phyloP scores from a whole-genome alignment of 163 green algal species.

The Trebouxiophyceae sp. region DNA sequence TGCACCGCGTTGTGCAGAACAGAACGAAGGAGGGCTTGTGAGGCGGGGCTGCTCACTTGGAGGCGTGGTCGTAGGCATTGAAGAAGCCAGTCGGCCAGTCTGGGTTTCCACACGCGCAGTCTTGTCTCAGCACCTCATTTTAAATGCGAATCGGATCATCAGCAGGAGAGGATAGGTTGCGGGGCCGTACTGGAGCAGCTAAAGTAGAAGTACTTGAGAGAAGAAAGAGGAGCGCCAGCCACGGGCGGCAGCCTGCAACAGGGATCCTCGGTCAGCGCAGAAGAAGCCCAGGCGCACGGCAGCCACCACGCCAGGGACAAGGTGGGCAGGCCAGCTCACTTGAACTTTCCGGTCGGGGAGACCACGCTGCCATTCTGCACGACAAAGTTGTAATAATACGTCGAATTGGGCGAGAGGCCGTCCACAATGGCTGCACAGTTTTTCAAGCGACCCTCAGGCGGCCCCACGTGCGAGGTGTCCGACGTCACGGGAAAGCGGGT shows the following conservation, averaged over 20 bases:
- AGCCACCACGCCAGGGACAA: too few relatives aligned
- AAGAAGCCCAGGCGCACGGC: background rate
- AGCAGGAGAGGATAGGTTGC: background rate
- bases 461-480: background rate
- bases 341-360: slow-evolving; percentile 9
- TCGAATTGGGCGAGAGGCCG: background rate
- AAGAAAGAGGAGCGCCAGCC: background rate
- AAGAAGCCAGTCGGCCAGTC: slow-evolving; percentile 10
- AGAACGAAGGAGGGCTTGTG: too few relatives aligned
- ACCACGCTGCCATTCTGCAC: background rate
- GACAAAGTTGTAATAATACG: slow-evolving; percentile 1
- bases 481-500: background rate
- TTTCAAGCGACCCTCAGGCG: background rate
- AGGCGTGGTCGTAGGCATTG: slow-evolving; percentile 13
- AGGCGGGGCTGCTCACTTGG: background rate
- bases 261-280: background rate
- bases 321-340: too few relatives aligned
- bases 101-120: background rate
- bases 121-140: background rate
- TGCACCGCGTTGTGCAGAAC: too few relatives aligned
- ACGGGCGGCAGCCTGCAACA: background rate
- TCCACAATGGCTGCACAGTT: slow-evolving; percentile 2
- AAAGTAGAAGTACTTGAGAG: background rate
- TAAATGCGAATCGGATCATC: background rate
- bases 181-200: background rate